A percentile compares a stretch with the other conserved stretches of the same genome.
Conservation (phyloP, 78 protist species). For the Pigoraptor vietnamica region DNA sequence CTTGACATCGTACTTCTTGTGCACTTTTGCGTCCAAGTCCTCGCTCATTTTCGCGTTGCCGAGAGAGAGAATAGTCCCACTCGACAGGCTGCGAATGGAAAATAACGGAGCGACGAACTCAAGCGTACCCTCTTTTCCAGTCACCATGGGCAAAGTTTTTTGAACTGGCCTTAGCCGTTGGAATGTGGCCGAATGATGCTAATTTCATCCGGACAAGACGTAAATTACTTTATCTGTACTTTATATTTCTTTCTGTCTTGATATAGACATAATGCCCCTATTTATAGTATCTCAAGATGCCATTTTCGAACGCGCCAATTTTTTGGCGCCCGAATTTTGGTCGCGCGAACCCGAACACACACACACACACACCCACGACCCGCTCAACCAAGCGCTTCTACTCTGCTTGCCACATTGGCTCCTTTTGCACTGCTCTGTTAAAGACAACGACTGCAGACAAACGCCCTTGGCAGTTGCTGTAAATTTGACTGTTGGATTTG, state of each 20-base stretch:
- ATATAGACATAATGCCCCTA: neutral
- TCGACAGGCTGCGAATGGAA: neutral
- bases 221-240: neutral
- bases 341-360: neutral
- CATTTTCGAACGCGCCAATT: neutral
- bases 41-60: conserved; percentile 36
- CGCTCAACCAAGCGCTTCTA: neutral
- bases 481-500: no score
- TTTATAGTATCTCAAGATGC: neutral
- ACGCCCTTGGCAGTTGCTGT: no score
- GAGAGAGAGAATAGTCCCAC: neutral
- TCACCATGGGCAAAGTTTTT: no score
- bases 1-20: conserved; percentile 77
- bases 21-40: conserved; percentile 79
- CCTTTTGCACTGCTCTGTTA: no score
- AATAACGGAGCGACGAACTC: neutral
- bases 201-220: neutral
- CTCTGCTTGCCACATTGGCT: neutral
- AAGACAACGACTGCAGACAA: neutral
- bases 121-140: no score
- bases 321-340: neutral
- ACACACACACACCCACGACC: neutral
- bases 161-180: no score
- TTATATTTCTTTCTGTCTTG: no score
- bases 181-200: no score